These are phyloP conservation scores for Ogataea trehaloabstinens DNA, from an alignment of 805 yeast species.

Conservation along the genomic window DNA sequence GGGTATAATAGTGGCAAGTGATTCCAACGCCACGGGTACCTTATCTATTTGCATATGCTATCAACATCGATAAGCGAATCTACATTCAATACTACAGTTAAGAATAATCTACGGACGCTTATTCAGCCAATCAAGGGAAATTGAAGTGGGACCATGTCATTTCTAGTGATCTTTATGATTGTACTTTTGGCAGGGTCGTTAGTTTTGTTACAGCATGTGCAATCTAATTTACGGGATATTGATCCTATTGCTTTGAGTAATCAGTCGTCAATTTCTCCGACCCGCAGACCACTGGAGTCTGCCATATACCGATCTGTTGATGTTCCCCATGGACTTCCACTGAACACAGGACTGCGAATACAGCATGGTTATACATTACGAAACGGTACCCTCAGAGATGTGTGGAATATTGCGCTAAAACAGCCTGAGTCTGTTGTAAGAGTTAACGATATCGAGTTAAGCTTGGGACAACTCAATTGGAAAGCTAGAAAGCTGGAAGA, in stretches of 20 bases:
- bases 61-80: too few relatives aligned
- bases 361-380: slow-evolving; percentile 63
- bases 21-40: too few relatives aligned
- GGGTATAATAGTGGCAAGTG: too few relatives aligned
- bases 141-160: too few relatives aligned
- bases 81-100: too few relatives aligned
- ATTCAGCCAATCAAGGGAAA: too few relatives aligned
- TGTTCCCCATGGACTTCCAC: slow-evolving; percentile 67
- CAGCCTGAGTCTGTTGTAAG: slow-evolving; percentile 26
- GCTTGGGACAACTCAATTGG: slow-evolving; percentile 31
- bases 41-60: too few relatives aligned
- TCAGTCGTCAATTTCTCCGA: slow-evolving; percentile 65
- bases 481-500: slow-evolving; percentile 27
- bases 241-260: slow-evolving; percentile 54
- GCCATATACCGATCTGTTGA: slow-evolving; percentile 75
- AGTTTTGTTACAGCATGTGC: slow-evolving; percentile 18
- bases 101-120: too few relatives aligned
- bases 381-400: slow-evolving; percentile 72
- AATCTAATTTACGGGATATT: slow-evolving; percentile 48
- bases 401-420: slow-evolving; percentile 55
- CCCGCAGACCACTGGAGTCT: slow-evolving; percentile 65
- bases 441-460: slow-evolving; percentile 24
- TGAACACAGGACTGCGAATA: slow-evolving; percentile 67
- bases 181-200: slow-evolving; percentile 6
- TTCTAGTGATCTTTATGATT: background rate